Evolutionary conservation across 805 yeast species (phyloP), one percentile per base, ranked within the genome.

Genomic region (Sugiyamaella mastotermitis): DNA sequence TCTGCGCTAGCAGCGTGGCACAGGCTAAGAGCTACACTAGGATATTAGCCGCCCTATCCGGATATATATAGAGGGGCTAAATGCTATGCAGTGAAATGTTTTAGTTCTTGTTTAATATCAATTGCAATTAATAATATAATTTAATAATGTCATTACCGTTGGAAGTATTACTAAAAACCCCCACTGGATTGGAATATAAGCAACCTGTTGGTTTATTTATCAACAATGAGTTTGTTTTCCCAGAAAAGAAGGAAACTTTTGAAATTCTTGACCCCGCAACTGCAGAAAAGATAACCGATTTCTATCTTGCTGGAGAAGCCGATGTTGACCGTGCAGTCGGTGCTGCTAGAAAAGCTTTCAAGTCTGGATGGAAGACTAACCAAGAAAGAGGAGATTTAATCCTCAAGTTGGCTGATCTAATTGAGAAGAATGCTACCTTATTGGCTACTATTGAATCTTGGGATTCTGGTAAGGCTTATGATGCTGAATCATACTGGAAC

Each of bases 141-240:
- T 9, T 11, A 5, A 38, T 15, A 35, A 40, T 40, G 43, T 16
- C 43, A 13, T 29, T 38, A 20, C 37, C 38, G 7, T 17, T 40
- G 30, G 37, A 41, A 26, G 29, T 21, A 3, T 25, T 13, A 4
- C 15, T 41, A n/a, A 40, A 20, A 8, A 39, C 46, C 7, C 52
- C 52, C 2, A 31, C 44, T 22, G 87, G 87, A 48, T 64, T 53
- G 24, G 64, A 68, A 28, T 80, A 78, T 53, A 70, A 74, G 37
- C 94, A 83, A 65, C 95, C 95, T 52, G 76, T 83, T 9, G 96
- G 96, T 46, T 66, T 88, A 52, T 88, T 84, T 71, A 84, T 88
- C 60, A 81, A 86, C 68, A 85, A 85, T 62, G 83, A 64, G 74
- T 53, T 80, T 75, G 83, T 80, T 19, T 24, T 24, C 17, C 33